A percentile compares a stretch with the other conserved stretches of the same genome.
These are phyloP conservation scores for Pezicula rhizophila DNA, from an alignment of 2,329 filamentous ascomycete species.

Conservation along the genomic window DNA sequence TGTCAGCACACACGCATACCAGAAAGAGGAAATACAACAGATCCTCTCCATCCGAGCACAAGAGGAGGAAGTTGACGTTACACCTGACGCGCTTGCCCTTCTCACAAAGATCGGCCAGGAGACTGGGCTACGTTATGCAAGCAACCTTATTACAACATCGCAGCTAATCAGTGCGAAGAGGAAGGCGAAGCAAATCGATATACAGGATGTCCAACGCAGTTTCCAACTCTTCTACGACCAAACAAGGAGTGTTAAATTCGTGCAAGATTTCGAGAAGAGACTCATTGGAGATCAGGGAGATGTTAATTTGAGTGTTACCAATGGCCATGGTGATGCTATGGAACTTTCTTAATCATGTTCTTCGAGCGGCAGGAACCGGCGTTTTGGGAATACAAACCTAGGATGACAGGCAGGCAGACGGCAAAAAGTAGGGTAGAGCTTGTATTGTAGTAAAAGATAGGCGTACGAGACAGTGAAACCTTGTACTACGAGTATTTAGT, in stretches of 20 bases:
- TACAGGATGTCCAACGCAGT: constrained; percentile 88
- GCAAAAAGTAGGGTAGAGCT: neutral
- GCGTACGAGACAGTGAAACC: neutral
- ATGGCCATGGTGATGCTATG: constrained; percentile 62
- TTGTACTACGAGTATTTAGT: neutral
- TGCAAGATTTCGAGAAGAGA: constrained; percentile 82
- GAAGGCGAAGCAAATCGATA: constrained; percentile 72
- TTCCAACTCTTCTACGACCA: constrained; percentile 94
- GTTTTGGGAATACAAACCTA: neutral
- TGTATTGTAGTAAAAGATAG: too few relatives aligned
- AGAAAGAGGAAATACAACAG: constrained; percentile 77
- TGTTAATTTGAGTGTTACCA: constrained; percentile 61
- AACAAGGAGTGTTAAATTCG: constrained; percentile 80
- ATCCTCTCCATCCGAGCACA: constrained; percentile 89
- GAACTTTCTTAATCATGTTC: constrained; percentile 35
- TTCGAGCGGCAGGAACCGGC: neutral
- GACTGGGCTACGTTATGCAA: constrained; percentile 88
- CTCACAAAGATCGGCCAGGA: constrained; percentile 95
- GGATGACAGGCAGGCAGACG: neutral
- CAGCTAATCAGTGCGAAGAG: constrained; percentile 83
- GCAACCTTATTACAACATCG: constrained; percentile 93
- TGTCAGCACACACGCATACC: constrained; percentile 86
- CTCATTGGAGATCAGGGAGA: constrained; percentile 82
- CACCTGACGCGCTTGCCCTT: constrained; percentile 81
- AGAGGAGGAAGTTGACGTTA: constrained; percentile 92